Percentiles rank a stretch among this genome's conserved stretches.
Evolutionary conservation across 73 alveolate genomes (phyloP).

Genomic region (Paramecium pentaurelia): DNA sequence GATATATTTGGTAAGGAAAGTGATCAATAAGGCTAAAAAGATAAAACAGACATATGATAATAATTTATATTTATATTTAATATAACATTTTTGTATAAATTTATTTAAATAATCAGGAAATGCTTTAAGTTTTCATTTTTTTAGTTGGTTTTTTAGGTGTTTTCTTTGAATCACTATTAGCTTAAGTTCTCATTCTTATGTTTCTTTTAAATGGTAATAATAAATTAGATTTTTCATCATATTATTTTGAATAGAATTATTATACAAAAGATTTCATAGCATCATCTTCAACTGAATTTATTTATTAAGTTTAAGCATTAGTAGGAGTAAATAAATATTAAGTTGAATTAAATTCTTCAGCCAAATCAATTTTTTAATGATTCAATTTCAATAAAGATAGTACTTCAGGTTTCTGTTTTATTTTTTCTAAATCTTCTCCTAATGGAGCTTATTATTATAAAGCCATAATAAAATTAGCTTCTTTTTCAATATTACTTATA

Average conservation of each 20-base stretch:
- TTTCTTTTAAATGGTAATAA: background rate
- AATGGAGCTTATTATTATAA: background rate
- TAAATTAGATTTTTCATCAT: background rate
- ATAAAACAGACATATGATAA: background rate
- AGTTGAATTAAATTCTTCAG: slow-evolving; percentile 4
- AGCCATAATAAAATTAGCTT: background rate
- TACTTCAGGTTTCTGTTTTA: background rate
- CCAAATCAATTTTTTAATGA: background rate
- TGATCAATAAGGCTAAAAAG: background rate
- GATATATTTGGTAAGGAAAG: background rate
- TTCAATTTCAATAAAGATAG: background rate
- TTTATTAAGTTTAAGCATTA: background rate
- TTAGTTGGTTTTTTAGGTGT: background rate
- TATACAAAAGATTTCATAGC: background rate
- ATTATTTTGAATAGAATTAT: background rate
- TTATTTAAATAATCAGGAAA: background rate
- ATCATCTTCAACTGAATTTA: background rate
- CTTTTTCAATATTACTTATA: background rate
- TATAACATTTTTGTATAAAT: no score
- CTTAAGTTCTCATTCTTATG: background rate
- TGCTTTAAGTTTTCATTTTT: background rate
- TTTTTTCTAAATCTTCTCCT: background rate
- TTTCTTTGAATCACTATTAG: background rate
- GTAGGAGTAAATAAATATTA: background rate
- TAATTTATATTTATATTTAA: background rate